Percentiles rank a stretch among this genome's conserved stretches.
Evolutionary conservation across 495 filamentous ascomycete genomes (phyloP).

Genomic region (Neurospora sp.): DNA sequence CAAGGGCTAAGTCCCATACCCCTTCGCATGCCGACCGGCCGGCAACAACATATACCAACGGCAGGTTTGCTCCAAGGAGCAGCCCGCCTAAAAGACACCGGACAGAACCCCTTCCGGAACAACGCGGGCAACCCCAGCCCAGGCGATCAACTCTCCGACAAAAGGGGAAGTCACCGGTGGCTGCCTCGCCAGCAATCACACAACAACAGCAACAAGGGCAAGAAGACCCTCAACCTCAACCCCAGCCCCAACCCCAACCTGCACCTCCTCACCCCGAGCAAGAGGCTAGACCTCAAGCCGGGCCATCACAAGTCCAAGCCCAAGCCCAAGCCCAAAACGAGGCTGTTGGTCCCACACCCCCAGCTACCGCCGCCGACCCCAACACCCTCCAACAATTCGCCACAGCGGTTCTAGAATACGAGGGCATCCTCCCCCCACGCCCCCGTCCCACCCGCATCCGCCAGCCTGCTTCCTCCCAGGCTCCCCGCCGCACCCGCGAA

Average conservation of each 20-base stretch:
- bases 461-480: background rate
- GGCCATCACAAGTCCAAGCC: background rate
- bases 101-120: background rate
- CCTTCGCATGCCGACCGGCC: background rate
- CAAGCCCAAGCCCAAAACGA: background rate
- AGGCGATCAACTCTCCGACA: background rate
- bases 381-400: background rate
- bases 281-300: background rate
- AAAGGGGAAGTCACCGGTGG: background rate
- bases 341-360: background rate
- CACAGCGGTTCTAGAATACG: background rate
- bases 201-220: background rate
- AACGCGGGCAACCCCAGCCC: background rate
- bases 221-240: background rate
- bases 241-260: background rate
- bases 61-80: background rate
- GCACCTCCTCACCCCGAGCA: background rate
- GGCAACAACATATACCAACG: background rate
- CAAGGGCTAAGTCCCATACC: background rate
- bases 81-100: background rate
- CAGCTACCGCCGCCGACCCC: background rate
- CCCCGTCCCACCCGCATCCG: background rate
- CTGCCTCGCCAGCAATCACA: background rate
- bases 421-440: background rate
- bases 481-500: background rate